Percentiles rank a stretch among this genome's conserved stretches.
Evolutionary conservation across 2,329 filamentous ascomycete genomes (phyloP).

Genomic region (Parastagonospora avenae): DNA sequence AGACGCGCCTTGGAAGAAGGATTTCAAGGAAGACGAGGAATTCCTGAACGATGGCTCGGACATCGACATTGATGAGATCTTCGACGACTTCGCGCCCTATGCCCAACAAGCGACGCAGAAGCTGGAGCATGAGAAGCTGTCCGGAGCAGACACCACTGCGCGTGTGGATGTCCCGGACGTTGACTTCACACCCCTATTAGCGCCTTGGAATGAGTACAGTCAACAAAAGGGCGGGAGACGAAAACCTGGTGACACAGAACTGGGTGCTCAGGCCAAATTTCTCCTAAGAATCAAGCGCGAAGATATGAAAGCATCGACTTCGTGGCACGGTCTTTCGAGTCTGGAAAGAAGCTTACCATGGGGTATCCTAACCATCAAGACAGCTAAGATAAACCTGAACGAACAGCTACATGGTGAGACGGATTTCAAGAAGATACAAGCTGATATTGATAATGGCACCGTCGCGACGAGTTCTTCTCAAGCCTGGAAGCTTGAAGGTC

Average conservation of each 20-base stretch:
- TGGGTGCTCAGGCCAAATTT: slow-evolving; percentile 39
- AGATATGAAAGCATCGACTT: slow-evolving; percentile 30
- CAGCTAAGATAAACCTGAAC: slow-evolving; percentile 45
- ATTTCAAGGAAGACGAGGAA: slow-evolving; percentile 11
- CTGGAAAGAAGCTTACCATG: slow-evolving; percentile 52
- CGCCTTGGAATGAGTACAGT: slow-evolving; percentile 55
- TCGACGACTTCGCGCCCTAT: slow-evolving; percentile 42
- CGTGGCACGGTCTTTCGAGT: slow-evolving; percentile 51
- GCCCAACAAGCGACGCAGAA: slow-evolving; percentile 43
- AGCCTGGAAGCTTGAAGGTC: slow-evolving; percentile 55
- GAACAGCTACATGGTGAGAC: slow-evolving; percentile 50
- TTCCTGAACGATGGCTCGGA: slow-evolving; percentile 5
- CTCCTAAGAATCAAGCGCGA: slow-evolving; percentile 43
- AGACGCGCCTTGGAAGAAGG: slow-evolving; percentile 30
- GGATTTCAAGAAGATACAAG: slow-evolving; percentile 43
- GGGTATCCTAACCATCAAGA: slow-evolving; percentile 53
- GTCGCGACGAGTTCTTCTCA: slow-evolving; percentile 49
- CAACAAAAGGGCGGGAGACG: slow-evolving; percentile 11
- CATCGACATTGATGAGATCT: slow-evolving; percentile 38
- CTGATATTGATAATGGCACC: slow-evolving; percentile 35
- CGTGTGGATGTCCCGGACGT: slow-evolving; percentile 57
- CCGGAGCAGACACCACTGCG: slow-evolving; percentile 53
- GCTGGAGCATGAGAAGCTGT: slow-evolving; percentile 53
- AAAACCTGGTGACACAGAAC: slow-evolving; percentile 20
- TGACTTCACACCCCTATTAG: slow-evolving; percentile 48